phyloP scores from a whole-genome alignment of 73 alveolate genomes.

The Halteria grandinella region DNA sequence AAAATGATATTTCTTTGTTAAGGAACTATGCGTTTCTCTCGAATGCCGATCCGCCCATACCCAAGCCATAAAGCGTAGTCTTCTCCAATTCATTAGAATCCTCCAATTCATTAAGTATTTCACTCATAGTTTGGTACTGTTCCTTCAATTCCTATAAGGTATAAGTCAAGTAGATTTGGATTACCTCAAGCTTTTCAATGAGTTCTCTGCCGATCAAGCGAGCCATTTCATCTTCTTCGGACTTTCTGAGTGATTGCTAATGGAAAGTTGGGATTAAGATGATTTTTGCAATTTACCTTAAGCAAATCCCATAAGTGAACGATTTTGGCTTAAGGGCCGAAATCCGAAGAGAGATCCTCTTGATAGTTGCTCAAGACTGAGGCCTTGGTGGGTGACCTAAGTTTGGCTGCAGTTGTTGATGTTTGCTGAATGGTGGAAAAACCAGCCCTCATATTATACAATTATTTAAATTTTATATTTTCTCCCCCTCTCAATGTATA shows the following conservation, averaged over 20 bases:
- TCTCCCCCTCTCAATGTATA: too few relatives aligned
- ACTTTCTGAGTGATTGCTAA: slow-evolving; percentile 43
- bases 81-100: not conserved
- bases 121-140: slow-evolving; percentile 32
- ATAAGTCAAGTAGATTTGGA: not conserved
- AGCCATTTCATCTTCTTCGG: slow-evolving; percentile 61
- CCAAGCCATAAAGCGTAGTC: not conserved
- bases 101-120: slow-evolving; percentile 38
- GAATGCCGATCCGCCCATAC: too few relatives aligned
- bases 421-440: too few relatives aligned
- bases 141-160: slow-evolving; percentile 48
- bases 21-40: slow-evolving; percentile 41
- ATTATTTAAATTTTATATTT: too few relatives aligned
- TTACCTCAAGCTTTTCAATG: slow-evolving; percentile 52
- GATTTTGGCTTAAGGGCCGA: too few relatives aligned
- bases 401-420: too few relatives aligned
- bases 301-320: slow-evolving; percentile 44
- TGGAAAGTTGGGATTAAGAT: not conserved
- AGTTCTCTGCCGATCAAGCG: slow-evolving; percentile 55
- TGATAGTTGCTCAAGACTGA: too few relatives aligned
- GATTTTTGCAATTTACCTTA: not conserved
- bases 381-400: too few relatives aligned
- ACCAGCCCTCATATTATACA: too few relatives aligned
- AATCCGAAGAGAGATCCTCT: too few relatives aligned
- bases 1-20: slow-evolving; percentile 57